A percentile compares a stretch with the other conserved stretches of the same genome.
Conservation (phyloP, 352 stramenopile species). For the Phytophthora boehmeriae region DNA sequence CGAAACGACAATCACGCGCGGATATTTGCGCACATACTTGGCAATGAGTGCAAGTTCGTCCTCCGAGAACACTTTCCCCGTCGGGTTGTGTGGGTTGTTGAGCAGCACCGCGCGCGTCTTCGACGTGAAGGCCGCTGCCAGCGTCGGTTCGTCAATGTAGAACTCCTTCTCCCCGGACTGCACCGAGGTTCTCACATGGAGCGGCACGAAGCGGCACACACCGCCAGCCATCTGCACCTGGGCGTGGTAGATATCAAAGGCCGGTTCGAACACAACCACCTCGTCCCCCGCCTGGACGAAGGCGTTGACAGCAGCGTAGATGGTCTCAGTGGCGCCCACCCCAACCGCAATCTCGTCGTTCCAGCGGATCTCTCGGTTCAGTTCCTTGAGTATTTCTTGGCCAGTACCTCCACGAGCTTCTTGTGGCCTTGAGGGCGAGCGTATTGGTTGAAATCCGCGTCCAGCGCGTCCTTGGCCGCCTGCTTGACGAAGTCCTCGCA, state of each 20-base stretch:
- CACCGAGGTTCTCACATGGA: conserved; percentile 53
- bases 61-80: conserved; percentile 96
- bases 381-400: conserved; percentile 92
- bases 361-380: conserved; percentile 86
- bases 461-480: conserved; percentile 91
- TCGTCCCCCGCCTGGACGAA: conserved; percentile 95
- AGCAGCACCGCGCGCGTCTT: conserved; percentile 95
- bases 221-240: conserved; percentile 87
- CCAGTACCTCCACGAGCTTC: conserved; percentile 84
- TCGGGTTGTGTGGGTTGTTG: conserved; percentile 99
- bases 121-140: conserved; percentile 88
- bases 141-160: conserved; percentile 84
- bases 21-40: conserved; percentile 80
- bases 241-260: conserved; percentile 97
- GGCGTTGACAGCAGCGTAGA: conserved; percentile 93
- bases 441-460: conserved; percentile 96
- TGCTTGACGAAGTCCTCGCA: conserved; percentile 95
- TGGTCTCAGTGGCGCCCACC: conserved; percentile 94
- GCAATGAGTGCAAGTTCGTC: conserved; percentile 94
- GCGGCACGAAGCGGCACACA: conserved; percentile 83
- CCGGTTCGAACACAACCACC: conserved; percentile 97
- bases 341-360: conserved; percentile 93
- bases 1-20: conserved; percentile 93
- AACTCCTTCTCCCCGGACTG: conserved; percentile 60
- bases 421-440: conserved; percentile 89